Evolutionary conservation across 371 early-diverging fungal species (phyloP), one percentile per base, ranked within the genome.

Genomic region (Lichtheimia ornata): DNA sequence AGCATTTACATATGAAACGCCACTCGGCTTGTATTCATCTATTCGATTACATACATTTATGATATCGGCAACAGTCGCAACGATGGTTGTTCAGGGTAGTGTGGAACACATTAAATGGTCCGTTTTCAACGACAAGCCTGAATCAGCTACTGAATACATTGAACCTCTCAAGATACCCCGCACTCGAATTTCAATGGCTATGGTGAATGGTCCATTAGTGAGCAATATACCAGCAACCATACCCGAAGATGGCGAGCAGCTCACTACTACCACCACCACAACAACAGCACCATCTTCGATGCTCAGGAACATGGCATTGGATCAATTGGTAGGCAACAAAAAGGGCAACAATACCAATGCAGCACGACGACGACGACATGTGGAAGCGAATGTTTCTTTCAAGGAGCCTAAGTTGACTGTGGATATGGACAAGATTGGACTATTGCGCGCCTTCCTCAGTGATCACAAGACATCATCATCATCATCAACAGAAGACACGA

Each of bases 141-240:
- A 66, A 2, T 44, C 60, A 22, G 63, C 63, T 14, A 63, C 57
- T 2, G 63, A 63, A 47, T 63, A 52, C 30, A 50, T 63, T 30
- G 62, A 71, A 30, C 20, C 65, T 11, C 11, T 71, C 7, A 27
- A 22, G 18, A n/a, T 74, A 20, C 69, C 69, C 4, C 58, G 59
- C 3, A 62, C 63, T 22, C n/a, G 47, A 6, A 47, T 47, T 47
- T 47, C 47, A 18, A n/a, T 22, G 22, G 47, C 47, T 18, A 18
- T 18, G 18, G 17, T 9, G 11, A 47, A n/a, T 18, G 47, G 47
- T 47, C 35, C 35, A 9, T 35, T 35, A 35, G 35, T 35, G 5
- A 35, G 35, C 11, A 58, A 55, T 20, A 15, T 66, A 11, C 50
- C 61, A 4, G 59, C 53, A 22, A 68, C 53, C 15, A 28, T 68